Base-by-base conservation (phyloP, 441 rosid species). In the Eruca vesicaria region DNA sequence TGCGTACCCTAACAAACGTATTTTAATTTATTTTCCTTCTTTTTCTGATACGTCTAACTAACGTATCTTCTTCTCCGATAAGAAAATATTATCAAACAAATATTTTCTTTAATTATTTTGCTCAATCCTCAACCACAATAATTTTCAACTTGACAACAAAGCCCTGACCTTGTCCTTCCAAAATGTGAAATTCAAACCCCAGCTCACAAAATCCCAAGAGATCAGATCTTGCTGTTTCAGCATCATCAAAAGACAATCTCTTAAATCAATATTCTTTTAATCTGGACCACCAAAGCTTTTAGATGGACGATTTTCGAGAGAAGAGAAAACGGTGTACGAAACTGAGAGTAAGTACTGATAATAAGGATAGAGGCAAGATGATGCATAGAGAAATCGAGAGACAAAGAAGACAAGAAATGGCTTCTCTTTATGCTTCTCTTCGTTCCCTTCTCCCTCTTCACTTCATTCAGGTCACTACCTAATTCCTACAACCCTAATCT, bases 361-460 rank as follows among this genome's bases (percentile, higher is more conserved):
- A 71, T 14, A 75, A 74, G 35, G 58, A 74, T 57, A 78, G 77
- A 38, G 86, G 81, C 84, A 91, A 85, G 85, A 72, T 71, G 81
- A 73, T 79, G 74, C 97, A 88, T 57, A 83, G 95, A 64, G 95
- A 89, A 58, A 78, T 84, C 20, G 97, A 94, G 72, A 79, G 88
- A 50, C 89, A 79, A 68, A 82, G 97, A 55, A 84, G 98, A 75
- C 90, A 84, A 84, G 95, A 88, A 71, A 92, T 90, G 97, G 62
- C 91, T 38, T 31, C 87, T 62, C 97, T 90, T 73, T 80, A 81
- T 66, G 56, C 84, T 3, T 81, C 90, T 15, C 95, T 94, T 66
- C 86, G 94, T 79, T 83, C 89, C 58, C 82, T 89, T 31, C 93
- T 94, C 26, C 97, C 98, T 74, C 84, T 84, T 62, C 86, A 88